Percentiles rank a stretch among this genome's conserved stretches.
phyloP scores from a whole-genome alignment of 768 basidiomycete genomes.

The Suillus subluteus region DNA sequence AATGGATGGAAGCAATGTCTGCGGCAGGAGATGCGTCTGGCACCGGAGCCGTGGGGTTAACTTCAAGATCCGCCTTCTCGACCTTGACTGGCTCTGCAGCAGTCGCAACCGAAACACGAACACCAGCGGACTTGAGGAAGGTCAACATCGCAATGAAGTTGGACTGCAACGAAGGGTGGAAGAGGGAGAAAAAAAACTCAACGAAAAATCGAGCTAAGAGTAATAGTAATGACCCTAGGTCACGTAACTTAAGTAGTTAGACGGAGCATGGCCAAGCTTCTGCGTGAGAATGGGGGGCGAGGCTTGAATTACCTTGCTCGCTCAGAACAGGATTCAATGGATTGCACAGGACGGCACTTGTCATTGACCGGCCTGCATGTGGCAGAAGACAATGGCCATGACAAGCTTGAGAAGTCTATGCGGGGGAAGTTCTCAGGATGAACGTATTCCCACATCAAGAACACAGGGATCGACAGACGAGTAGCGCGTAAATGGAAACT shows the following conservation, averaged over 20 bases:
- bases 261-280: conserved; percentile 19
- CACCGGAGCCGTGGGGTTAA: conserved; percentile 9
- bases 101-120: conserved; percentile 13
- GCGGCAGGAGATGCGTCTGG: neutral
- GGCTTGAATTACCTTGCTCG: conserved; percentile 7
- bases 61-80: neutral
- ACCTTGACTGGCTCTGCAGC: conserved; percentile 8
- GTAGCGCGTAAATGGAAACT: conserved; percentile 5
- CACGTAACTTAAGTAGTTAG: conserved; percentile 24
- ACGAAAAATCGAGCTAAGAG: conserved; percentile 11
- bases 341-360: neutral
- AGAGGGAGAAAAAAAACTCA: conserved; percentile 1
- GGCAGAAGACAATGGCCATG: neutral
- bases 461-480: conserved; percentile 7
- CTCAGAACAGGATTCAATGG: conserved; percentile 6
- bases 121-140: conserved; percentile 26
- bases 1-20: conserved; percentile 1
- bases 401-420: conserved; percentile 7
- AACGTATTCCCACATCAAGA: neutral
- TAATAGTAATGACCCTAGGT: conserved; percentile 22
- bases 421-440: conserved; percentile 4
- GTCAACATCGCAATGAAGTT: conserved; percentile 23
- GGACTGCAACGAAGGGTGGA: neutral
- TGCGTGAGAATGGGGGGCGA: conserved; percentile 31
- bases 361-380: too few species aligned